These are phyloP conservation scores for Fereydounia khargensis DNA, from an alignment of 1,284 basidiomycete genomes.

Conservation along the genomic window DNA sequence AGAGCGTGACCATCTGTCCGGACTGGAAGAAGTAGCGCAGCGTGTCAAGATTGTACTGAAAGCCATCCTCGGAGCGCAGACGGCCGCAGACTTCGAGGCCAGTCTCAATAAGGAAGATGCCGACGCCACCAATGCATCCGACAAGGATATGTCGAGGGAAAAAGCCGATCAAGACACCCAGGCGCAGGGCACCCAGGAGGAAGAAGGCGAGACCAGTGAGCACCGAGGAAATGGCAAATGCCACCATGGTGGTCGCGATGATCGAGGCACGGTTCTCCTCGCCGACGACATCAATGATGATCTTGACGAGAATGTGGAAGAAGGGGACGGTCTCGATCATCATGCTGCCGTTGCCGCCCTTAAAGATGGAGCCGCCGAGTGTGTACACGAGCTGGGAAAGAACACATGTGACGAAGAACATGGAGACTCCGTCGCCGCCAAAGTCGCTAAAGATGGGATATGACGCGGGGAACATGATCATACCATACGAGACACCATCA, in stretches of 20 bases:
- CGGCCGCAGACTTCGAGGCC: conserved; percentile 75
- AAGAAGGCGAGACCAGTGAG: conserved; percentile 68
- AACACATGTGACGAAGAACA: conserved; percentile 64
- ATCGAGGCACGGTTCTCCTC: conserved; percentile 70
- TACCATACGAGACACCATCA: conserved; percentile 75
- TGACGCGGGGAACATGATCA: conserved; percentile 83
- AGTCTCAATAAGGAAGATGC: conserved; percentile 70
- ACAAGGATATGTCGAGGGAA: conserved; percentile 84
- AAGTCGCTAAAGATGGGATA: conserved; percentile 74
- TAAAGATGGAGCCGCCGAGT: conserved; percentile 78
- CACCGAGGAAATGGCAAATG: conserved; percentile 85
- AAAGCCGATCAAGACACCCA: conserved; percentile 87
- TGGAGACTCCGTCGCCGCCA: conserved; percentile 85
- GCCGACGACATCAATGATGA: conserved; percentile 73
- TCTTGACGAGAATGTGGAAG: conserved; percentile 84
- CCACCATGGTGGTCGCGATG: conserved; percentile 84
- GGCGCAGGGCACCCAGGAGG: conserved; percentile 68
- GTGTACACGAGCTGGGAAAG: conserved; percentile 83
- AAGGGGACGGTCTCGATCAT: conserved; percentile 95
- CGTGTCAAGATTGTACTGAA: conserved; percentile 69
- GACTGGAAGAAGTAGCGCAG: conserved; percentile 61
- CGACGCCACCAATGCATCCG: conserved; percentile 92
- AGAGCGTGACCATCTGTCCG: conserved; percentile 67
- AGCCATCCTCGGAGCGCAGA: conserved; percentile 72
- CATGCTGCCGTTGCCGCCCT: conserved; percentile 81